Evolutionary conservation across 164 flowering plant genomes (phyloP).

Genomic region (Vitis rupestris): DNA sequence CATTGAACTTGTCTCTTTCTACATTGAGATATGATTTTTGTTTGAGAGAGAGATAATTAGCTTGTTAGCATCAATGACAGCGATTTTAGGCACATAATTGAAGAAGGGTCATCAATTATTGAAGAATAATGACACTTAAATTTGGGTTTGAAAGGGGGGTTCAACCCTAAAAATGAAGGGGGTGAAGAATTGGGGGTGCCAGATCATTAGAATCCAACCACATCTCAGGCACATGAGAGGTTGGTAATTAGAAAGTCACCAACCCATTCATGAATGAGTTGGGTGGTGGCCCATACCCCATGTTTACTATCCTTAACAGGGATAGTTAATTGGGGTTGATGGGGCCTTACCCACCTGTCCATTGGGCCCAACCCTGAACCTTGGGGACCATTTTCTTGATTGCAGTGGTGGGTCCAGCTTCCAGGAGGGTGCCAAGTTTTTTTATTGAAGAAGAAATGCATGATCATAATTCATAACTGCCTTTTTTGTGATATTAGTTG

Average conservation of each 20-base stretch:
- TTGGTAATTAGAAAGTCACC: conserved; percentile 4
- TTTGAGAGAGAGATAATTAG: too few species aligned
- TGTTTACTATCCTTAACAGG: not conserved
- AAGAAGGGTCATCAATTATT: not conserved
- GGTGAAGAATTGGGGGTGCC: not conserved
- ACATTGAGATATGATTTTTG: too few species aligned
- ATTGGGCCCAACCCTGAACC: conserved; percentile 6
- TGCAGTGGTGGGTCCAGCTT: too few species aligned
- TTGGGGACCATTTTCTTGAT: not conserved
- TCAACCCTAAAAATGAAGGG: too few species aligned
- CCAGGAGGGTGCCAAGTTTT: not conserved
- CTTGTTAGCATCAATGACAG: not conserved
- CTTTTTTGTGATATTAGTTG: not conserved
- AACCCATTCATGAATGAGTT: conserved; percentile 7
- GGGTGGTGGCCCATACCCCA: not conserved
- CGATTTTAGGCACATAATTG: not conserved
- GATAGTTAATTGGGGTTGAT: not conserved
- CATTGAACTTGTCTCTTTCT: too few species aligned
- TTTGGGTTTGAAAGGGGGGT: not conserved
- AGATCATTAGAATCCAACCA: conserved; percentile 8
- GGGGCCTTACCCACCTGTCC: conserved; percentile 9
- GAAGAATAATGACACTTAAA: not conserved
- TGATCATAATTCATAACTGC: not conserved
- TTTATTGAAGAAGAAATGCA: not conserved
- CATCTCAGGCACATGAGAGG: conserved; percentile 16